Evolutionary conservation across 257 asterid species (phyloP), one percentile per base, ranked within the genome.

Genomic region (Eucommia ulmoides): DNA sequence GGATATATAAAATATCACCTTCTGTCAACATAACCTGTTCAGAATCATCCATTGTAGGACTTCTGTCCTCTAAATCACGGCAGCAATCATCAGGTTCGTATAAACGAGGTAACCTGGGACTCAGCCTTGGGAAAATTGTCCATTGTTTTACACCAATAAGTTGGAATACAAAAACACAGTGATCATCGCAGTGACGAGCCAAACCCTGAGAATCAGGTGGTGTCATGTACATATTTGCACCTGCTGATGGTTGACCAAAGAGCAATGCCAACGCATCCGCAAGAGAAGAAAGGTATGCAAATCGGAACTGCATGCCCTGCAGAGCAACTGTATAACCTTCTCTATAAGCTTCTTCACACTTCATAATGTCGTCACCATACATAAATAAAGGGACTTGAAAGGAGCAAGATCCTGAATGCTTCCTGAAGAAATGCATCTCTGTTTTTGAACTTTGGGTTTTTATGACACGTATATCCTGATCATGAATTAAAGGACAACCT

Each of bases 241-340:
- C 96, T 19, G 75, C 75, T 19, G 96, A 82, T 45, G 96, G 96
- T 67, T 77, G 96, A 61, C 94, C 96, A 53, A 82, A 86, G 50
- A 82, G 69, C 51, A 78, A 67, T 1, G 94, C 92, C 38, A 86
- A 56, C 21, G 56, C 75, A 50, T 78, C 82, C 12, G 86, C 86
- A 74, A 80, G 65, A 33, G 73, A 67, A 65, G 84, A 77, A 58
- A 86, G 56, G 56, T 65, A 56, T 64, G 42, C 69, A 58, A 60
- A 68, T 0, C 94, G 79, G 41, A 82, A 78, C 55, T 74, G 92
- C 76, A 82, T 63, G 23, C 96, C 96, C 23, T 92, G 94, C 21
- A 86, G 46, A 41, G 96, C 93, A 50, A 86, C 52, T 41, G 94
- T 77, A 61, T 80, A 86, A 19, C 96, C 92, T 14, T 75, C 70